Evolutionary conservation across 2,329 filamentous ascomycete species (phyloP).

Genomic region (Domatiomyces catenatus): DNA sequence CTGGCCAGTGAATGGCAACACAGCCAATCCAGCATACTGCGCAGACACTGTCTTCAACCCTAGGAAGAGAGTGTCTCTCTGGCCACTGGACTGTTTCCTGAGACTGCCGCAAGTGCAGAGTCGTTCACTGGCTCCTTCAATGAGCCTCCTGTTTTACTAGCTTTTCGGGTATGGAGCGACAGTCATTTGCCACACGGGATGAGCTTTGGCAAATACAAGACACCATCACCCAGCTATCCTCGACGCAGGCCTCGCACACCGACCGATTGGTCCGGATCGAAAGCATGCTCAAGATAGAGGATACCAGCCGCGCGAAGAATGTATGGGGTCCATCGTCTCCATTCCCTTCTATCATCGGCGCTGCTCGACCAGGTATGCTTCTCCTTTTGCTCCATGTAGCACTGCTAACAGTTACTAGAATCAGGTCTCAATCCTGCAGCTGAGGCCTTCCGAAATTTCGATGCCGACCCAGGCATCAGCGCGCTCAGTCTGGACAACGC

Average conservation of each 20-base stretch:
- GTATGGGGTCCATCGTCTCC: slow-evolving; percentile 76
- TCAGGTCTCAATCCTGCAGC: slow-evolving; percentile 63
- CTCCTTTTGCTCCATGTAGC: not conserved
- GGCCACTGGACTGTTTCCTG: not conserved
- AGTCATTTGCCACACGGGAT: slow-evolving; percentile 43
- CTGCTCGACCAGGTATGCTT: slow-evolving; percentile 67
- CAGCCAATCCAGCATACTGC: not conserved
- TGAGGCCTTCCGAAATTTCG: slow-evolving; percentile 79
- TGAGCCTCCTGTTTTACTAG: not conserved
- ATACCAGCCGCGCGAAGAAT: slow-evolving; percentile 56
- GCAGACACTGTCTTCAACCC: not conserved
- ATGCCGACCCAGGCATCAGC: slow-evolving; percentile 65
- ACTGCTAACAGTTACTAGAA: slow-evolving; percentile 36
- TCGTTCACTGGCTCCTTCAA: not conserved
- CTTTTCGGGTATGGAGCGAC: slow-evolving; percentile 1
- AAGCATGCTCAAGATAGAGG: slow-evolving; percentile 38
- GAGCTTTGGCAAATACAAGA: slow-evolving; percentile 50
- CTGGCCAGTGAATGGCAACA: not conserved
- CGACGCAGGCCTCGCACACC: slow-evolving; percentile 44
- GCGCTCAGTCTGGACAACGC: slow-evolving; percentile 71
- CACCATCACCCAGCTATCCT: slow-evolving; percentile 46
- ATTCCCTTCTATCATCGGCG: slow-evolving; percentile 70
- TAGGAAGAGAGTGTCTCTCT: not conserved
- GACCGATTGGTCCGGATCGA: slow-evolving; percentile 48
- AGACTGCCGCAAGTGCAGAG: not conserved